Conservation (phyloP, 345 rosid species). For the Brassica rapa region DNA sequence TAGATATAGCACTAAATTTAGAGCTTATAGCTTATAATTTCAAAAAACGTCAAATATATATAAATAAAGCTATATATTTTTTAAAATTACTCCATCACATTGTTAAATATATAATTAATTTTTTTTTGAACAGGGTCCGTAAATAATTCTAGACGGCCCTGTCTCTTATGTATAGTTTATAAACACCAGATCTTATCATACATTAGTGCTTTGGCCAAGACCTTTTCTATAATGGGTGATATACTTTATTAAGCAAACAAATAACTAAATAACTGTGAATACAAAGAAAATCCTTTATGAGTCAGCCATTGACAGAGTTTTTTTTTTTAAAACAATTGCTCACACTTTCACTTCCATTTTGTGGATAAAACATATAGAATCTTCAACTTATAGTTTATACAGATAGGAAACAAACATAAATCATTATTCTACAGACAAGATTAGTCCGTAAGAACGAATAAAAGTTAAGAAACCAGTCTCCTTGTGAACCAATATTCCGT, state of each 20-base stretch:
- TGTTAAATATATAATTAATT: too few relatives aligned
- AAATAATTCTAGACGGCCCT: too few relatives aligned
- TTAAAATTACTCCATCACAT: too few relatives aligned
- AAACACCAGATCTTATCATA: not conserved
- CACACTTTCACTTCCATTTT: not conserved
- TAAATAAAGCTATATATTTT: too few relatives aligned
- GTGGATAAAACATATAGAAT: not conserved
- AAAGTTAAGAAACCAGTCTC: not conserved
- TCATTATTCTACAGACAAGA: not conserved
- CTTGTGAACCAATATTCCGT: not conserved
- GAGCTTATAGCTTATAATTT: too few relatives aligned
- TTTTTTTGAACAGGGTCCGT: too few relatives aligned
- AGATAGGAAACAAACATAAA: slow-evolving; percentile 1
- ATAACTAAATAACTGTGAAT: not conserved
- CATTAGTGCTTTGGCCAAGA: not conserved
- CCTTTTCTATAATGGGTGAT: not conserved
- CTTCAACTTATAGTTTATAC: not conserved
- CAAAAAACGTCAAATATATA: too few relatives aligned
- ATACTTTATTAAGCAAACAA: slow-evolving; percentile 1
- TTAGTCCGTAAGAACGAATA: not conserved
- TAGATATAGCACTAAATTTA: too few relatives aligned
- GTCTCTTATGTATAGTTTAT: not conserved
- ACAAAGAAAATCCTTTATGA: not conserved
- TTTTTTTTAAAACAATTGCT: not conserved
- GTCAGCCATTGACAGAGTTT: not conserved